Conservation (phyloP, 2,329 filamentous ascomycete species). For the Colletotrichum tamarilloi region DNA sequence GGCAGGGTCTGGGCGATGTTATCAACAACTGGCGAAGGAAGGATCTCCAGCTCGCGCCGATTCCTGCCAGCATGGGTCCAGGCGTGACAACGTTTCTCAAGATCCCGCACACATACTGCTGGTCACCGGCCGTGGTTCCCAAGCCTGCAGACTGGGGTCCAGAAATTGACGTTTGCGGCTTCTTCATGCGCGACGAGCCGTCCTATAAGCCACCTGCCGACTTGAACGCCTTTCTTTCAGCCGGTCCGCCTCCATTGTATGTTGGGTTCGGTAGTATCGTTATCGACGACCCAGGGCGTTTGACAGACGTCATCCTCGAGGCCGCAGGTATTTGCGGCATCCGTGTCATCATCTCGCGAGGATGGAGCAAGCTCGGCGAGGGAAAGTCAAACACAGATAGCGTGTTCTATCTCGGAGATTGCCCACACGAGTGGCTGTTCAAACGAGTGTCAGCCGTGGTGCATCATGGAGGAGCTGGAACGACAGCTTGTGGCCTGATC, state of each 20-base stretch:
- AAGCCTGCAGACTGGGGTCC: slow-evolving; percentile 74
- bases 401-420: slow-evolving; percentile 64
- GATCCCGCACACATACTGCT: slow-evolving; percentile 83
- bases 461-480: slow-evolving; percentile 70
- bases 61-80: slow-evolving; percentile 78
- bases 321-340: slow-evolving; percentile 53
- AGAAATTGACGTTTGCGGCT: slow-evolving; percentile 70
- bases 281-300: slow-evolving; percentile 52
- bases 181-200: slow-evolving; percentile 71
- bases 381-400: slow-evolving; percentile 12
- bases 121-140: slow-evolving; percentile 75
- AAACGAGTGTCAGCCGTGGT: slow-evolving; percentile 64
- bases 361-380: slow-evolving; percentile 40
- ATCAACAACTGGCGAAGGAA: slow-evolving; percentile 74
- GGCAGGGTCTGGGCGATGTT: slow-evolving; percentile 66
- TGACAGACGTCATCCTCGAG: slow-evolving; percentile 53
- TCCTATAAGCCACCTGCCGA: slow-evolving; percentile 66
- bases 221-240: slow-evolving; percentile 56
- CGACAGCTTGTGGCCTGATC: slow-evolving; percentile 64
- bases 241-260: slow-evolving; percentile 54
- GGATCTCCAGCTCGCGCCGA: slow-evolving; percentile 71
- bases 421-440: slow-evolving; percentile 69
- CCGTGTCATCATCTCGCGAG: slow-evolving; percentile 61
- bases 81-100: slow-evolving; percentile 74
- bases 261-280: slow-evolving; percentile 62